Base-by-base conservation (phyloP, 2,329 filamentous ascomycete genomes). In the Scytalidium sp. region DNA sequence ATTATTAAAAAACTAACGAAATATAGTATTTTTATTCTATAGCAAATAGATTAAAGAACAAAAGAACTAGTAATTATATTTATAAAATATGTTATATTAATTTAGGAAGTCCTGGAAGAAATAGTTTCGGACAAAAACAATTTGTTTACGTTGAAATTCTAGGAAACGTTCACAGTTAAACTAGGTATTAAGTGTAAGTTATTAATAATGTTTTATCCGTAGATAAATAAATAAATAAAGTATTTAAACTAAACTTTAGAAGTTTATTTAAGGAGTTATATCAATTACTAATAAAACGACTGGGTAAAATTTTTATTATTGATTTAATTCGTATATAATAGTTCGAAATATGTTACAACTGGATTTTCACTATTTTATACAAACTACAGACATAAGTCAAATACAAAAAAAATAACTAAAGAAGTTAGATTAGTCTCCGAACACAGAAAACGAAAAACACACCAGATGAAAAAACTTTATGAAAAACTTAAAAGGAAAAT, bases 101-200 rank as follows among this genome's bases (percentile, higher is more conserved):
- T 43, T 22, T 19, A 54, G 41, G 20, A 39, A 9, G 29, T 45
- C 11, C 41, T 49, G 52, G 19, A 50, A 25, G 44, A 54, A 43
- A 42, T 54, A 25, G 50, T 54, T n/a, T 52, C 22, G 22, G 47
- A 54, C 19, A 44, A 27, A 52, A 47, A 54, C 21, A 52, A 50
- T 43, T 44, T 54, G 19, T 54, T 54, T 29, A 54, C 47, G 2
- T 50, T 2, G 3, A 50, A 50, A 29, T 55, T 55, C 32, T 55
- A 22, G n/a, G n/a, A n/a, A n/a, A n/a, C n/a, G n/a, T n/a, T n/a
- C n/a, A n/a, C n/a, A n/a, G n/a, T n/a, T n/a, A 45, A 27, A 21
- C 15, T 56, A 21, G 23, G 32, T 19, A 52, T 45, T 11, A 45
- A 52, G 23, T 3, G 41, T 4, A 53, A 51, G 19, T 27, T 54